These are phyloP conservation scores for Nitzschia sp. DNA, from an alignment of 108 stramenopile species.

Conservation along the genomic window DNA sequence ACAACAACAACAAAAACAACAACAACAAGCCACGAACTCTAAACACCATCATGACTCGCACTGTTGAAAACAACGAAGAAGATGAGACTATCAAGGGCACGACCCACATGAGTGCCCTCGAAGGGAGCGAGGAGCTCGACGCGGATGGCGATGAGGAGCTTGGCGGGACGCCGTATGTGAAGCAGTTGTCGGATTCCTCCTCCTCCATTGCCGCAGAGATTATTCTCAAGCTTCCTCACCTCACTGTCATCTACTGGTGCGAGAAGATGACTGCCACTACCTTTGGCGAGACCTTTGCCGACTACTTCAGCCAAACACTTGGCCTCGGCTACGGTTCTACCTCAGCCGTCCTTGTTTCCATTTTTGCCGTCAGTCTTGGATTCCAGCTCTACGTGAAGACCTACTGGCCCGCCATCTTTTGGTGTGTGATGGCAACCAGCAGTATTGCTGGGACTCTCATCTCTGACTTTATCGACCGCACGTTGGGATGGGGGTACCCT, in stretches of 20 bases:
- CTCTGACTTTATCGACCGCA: not conserved
- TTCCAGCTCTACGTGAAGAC: not conserved
- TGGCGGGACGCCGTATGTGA: too few species aligned
- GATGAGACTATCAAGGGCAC: too few species aligned
- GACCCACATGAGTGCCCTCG: too few species aligned
- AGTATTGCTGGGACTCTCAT: slow-evolving; percentile 1
- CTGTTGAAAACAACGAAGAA: too few species aligned
- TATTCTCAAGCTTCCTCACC: not conserved
- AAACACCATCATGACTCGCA: too few species aligned
- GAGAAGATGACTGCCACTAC: slow-evolving; percentile 2
- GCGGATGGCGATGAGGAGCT: too few species aligned
- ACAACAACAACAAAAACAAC: too few species aligned
- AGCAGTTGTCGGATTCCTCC: too few species aligned
- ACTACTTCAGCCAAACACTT: not conserved
- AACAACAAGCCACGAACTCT: too few species aligned
- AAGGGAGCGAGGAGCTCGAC: too few species aligned
- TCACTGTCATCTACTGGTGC: not conserved
- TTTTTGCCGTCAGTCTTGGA: not conserved
- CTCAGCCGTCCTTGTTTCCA: not conserved
- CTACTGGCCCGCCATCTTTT: not conserved
- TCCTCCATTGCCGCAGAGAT: not conserved
- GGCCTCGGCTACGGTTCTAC: not conserved
- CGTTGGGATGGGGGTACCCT: not conserved
- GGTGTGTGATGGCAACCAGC: not conserved
- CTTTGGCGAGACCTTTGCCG: slow-evolving; percentile 5